Evolutionary conservation across 2,329 filamentous ascomycete genomes (phyloP).

Genomic region (Exophiala bonariae): DNA sequence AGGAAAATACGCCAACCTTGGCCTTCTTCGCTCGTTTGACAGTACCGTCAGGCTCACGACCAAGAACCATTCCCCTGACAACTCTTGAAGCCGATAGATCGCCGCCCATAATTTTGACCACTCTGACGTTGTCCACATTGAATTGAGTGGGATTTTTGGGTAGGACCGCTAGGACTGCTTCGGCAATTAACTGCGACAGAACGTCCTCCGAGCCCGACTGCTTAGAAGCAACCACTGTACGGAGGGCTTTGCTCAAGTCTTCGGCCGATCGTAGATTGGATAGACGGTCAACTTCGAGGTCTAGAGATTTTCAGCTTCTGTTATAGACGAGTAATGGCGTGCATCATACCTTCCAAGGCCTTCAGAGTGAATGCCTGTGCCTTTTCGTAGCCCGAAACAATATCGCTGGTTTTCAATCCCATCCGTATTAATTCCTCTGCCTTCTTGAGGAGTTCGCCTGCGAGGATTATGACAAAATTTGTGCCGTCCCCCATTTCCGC

Average conservation of each 20-base stretch:
- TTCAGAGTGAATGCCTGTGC: conserved; percentile 86
- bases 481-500: conserved; percentile 98
- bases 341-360: conserved; percentile 66
- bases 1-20: conserved; percentile 96
- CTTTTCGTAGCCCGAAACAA: conserved; percentile 92
- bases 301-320: conserved; percentile 39
- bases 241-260: conserved; percentile 91
- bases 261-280: conserved; percentile 75
- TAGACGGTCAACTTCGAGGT: conserved; percentile 87
- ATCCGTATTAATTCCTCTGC: conserved; percentile 94
- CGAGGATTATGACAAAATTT: conserved; percentile 93
- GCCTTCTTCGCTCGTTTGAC: conserved; percentile 90
- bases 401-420: conserved; percentile 98
- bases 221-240: conserved; percentile 94
- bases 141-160: conserved; percentile 95
- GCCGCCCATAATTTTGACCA: conserved; percentile 99
- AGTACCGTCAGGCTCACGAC: conserved; percentile 86
- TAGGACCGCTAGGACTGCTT: conserved; percentile 79
- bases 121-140: conserved; percentile 98
- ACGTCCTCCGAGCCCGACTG: conserved; percentile 92
- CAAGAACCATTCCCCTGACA: conserved; percentile 97
- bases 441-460: conserved; percentile 93
- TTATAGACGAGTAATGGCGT: conserved; percentile 1
- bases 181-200: conserved; percentile 81
- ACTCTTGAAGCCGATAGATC: conserved; percentile 91